Base-by-base conservation (phyloP, 768 basidiomycete genomes). In the Fomitopsis serialis region DNA sequence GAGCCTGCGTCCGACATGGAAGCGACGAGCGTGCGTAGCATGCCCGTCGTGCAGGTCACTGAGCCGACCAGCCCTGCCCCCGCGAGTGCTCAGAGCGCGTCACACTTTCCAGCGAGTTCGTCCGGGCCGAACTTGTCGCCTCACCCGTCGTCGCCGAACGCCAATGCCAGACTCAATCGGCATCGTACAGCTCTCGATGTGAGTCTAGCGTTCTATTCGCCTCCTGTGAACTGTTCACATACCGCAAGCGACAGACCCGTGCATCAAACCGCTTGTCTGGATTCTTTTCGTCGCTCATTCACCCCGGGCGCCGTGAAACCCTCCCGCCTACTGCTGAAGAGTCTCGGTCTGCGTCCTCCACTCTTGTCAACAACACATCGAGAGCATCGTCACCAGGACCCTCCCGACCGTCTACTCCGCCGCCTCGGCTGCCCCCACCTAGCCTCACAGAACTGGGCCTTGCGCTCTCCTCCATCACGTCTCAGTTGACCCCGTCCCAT, bases 281-380 rank as follows among this genome's bases (percentile, higher is more conserved):
- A n/a, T 92, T 92, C 69, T 84, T 92, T 66, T 85, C 80, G 15
- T 82, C 80, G 61, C 76, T 92, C 54, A 87, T 92, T 6, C 82
- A 87, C 63, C 37, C 37, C 6, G 37, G 37, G 4, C 81, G 89
- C 52, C 78, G 86, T 46, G 86, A 90, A 50, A 70, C 68, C 13
- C 62, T 72, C 2, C 57, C 62, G 25, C 55, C 66, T 3, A 42
- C 66, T 37, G 43, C 58, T 12, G 47, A 60, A 1, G 65, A 66
- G 35, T 58, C 58, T 2, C 53, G 57, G 19, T 48, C 64, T 1
- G 52, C 60, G 11, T 52, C 63, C 3, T 54, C 60, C 2, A 59
- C 66, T 1, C 55, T 58, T 27, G 65, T 78, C 3, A 71, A 71
- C 50, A 57, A 70, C 21, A 68, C 67, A 1, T 80, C 82, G 2